A percentile compares a stretch with the other conserved stretches of the same genome.
These are phyloP conservation scores for Saitozyma podzolica DNA, from an alignment of 768 basidiomycete species.

Conservation along the genomic window DNA sequence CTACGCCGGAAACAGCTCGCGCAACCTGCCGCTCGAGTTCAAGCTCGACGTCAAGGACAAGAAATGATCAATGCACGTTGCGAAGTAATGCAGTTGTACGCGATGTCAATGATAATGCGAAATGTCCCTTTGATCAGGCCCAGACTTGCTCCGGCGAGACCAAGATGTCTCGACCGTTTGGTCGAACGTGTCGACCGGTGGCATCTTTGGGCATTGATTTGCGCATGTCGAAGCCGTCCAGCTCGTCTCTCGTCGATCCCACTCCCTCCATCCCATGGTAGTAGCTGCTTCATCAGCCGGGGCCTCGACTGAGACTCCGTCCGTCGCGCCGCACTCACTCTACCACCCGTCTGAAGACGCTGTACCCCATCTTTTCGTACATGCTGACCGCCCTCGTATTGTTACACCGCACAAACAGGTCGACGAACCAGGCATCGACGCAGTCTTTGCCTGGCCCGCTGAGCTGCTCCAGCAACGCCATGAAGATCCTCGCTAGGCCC, in stretches of 20 bases:
- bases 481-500: conserved; percentile 81
- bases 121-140: conserved; percentile 25
- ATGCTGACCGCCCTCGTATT: conserved; percentile 80
- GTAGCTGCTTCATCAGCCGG: conserved; percentile 20
- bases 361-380: conserved; percentile 92
- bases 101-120: conserved; percentile 18
- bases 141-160: conserved; percentile 51
- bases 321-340: conserved; percentile 62
- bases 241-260: conserved; percentile 41
- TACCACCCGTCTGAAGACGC: conserved; percentile 82
- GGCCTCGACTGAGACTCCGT: not conserved
- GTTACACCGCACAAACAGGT: conserved; percentile 89
- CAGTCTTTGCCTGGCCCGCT: conserved; percentile 56
- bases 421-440: conserved; percentile 75
- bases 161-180: conserved; percentile 53
- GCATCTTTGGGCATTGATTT: conserved; percentile 55
- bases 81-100: conserved; percentile 57
- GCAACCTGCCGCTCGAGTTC: conserved; percentile 21
- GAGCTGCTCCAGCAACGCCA: conserved; percentile 78
- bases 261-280: conserved; percentile 49
- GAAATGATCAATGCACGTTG: conserved; percentile 27
- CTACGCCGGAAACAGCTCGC: conserved; percentile 58
- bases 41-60: conserved; percentile 7
- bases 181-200: conserved; percentile 48
- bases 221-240: conserved; percentile 49